A percentile compares a stretch with the other conserved stretches of the same genome.
Conservation (phyloP, 768 basidiomycete species). For the Myochromella boudieri region DNA sequence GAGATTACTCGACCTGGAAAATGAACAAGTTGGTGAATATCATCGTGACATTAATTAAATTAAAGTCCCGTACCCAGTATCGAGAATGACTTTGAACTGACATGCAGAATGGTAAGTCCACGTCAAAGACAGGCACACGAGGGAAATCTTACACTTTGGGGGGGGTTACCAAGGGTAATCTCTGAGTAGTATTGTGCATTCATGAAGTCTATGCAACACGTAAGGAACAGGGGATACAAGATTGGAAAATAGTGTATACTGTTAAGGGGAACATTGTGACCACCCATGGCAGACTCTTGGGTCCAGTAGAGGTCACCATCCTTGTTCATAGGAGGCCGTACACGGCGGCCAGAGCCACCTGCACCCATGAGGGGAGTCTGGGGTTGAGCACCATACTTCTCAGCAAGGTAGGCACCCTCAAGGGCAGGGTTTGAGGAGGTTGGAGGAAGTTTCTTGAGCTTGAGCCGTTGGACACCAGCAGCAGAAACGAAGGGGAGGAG, state of each 20-base stretch:
- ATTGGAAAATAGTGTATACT: constrained; percentile 53
- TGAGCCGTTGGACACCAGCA: constrained; percentile 75
- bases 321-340: constrained; percentile 34
- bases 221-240: background rate
- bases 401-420: constrained; percentile 83
- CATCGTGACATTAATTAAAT: background rate
- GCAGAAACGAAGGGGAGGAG: constrained; percentile 54
- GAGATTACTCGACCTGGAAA: constrained; percentile 77
- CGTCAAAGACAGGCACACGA: background rate
- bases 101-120: constrained; percentile 2
- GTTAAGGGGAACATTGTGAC: constrained; percentile 84
- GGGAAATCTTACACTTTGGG: constrained; percentile 62
- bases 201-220: constrained; percentile 74
- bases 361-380: constrained; percentile 70
- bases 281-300: constrained; percentile 72
- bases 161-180: constrained; percentile 79
- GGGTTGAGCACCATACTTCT: constrained; percentile 79
- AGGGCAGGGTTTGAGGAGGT: constrained; percentile 61
- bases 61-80: constrained; percentile 68
- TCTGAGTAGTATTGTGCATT: constrained; percentile 97
- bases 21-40: constrained; percentile 14
- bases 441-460: constrained; percentile 81
- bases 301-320: constrained; percentile 75
- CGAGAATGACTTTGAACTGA: constrained; percentile 92
- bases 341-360: constrained; percentile 69